Percentiles rank a stretch among this genome's conserved stretches.
Evolutionary conservation across 2,329 filamentous ascomycete species (phyloP).

Genomic region (Fusarium penzigii): DNA sequence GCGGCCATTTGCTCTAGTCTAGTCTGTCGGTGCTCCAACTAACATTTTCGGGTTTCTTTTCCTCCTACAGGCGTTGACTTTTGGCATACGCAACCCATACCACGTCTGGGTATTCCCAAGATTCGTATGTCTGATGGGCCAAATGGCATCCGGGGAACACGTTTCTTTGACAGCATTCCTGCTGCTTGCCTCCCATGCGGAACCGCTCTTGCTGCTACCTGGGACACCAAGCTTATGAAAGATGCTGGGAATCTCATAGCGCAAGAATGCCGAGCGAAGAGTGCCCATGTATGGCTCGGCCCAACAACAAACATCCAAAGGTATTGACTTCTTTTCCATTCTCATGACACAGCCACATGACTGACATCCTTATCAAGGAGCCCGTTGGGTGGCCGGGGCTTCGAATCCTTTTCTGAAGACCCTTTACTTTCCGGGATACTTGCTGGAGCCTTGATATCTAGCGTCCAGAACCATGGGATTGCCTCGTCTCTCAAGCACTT

Average conservation of each 20-base stretch:
- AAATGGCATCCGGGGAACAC: conserved; percentile 23
- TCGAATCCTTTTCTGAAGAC: conserved; percentile 46
- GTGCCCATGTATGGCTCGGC: conserved; percentile 70
- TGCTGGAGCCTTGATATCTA: conserved; percentile 41
- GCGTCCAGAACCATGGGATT: conserved; percentile 12
- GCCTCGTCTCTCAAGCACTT: conserved; percentile 12
- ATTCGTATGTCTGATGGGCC: conserved; percentile 20
- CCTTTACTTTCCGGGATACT: conserved; percentile 44
- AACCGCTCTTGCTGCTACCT: conserved; percentile 15
- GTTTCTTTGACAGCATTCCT: conserved; percentile 25
- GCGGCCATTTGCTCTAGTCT: too few relatives aligned
- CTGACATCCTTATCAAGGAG: too few relatives aligned
- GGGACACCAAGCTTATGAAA: conserved; percentile 12
- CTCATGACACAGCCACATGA: too few relatives aligned
- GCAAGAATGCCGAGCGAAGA: conserved; percentile 49
- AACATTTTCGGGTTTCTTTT: too few relatives aligned
- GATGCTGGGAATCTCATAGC: conserved; percentile 12
- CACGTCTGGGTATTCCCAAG: conserved; percentile 14
- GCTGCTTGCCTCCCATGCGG: conserved; percentile 23
- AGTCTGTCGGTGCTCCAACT: too few relatives aligned
- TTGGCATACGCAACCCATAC: conserved; percentile 20
- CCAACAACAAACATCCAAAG: conserved; percentile 54
- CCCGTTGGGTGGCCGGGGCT: conserved; percentile 44
- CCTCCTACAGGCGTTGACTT: conserved; percentile 16
- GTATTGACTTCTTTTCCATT: too few relatives aligned